phyloP scores from a whole-genome alignment of 2,329 filamentous ascomycete species.

The Stagonosporopsis tanaceti region DNA sequence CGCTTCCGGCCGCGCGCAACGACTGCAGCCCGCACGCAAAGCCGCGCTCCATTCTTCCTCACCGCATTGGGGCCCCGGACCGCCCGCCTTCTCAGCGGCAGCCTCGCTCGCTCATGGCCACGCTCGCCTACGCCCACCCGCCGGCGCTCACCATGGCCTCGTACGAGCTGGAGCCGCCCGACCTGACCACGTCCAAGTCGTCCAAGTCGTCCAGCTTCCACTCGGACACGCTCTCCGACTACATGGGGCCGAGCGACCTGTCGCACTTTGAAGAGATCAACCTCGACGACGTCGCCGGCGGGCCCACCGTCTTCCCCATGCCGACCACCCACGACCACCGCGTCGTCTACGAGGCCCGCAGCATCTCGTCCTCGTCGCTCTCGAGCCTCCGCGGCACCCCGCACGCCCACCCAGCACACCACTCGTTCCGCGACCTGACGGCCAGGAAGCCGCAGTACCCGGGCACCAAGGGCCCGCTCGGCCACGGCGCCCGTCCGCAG shows the following conservation, averaged over 20 bases:
- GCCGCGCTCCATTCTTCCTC: constrained; percentile 19
- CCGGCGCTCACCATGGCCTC: constrained; percentile 23
- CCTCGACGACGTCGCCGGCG: constrained; percentile 68
- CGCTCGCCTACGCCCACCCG: constrained; percentile 41
- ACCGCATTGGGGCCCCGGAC: constrained; percentile 35
- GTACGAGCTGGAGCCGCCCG: constrained; percentile 62
- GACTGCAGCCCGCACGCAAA: constrained; percentile 27
- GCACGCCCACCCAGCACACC: constrained; percentile 5
- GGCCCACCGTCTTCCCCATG: constrained; percentile 56
- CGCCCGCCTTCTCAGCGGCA: constrained; percentile 24
- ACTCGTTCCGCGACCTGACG: constrained; percentile 47
- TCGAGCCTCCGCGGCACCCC: constrained; percentile 24
- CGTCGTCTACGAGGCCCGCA: constrained; percentile 42
- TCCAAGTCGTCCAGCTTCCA: constrained; percentile 90
- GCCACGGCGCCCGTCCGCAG: constrained; percentile 46
- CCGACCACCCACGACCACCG: constrained; percentile 38
- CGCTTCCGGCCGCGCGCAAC: constrained; percentile 35
- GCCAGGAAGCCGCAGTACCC: constrained; percentile 50
- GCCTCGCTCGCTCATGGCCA: constrained; percentile 50
- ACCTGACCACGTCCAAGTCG: constrained; percentile 84
- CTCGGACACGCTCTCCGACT: constrained; percentile 77
- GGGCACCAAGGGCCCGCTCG: constrained; percentile 52
- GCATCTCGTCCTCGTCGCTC: constrained; percentile 24
- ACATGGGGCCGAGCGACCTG: constrained; percentile 67
- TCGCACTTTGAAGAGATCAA: constrained; percentile 94